Evolutionary conservation across 768 basidiomycete genomes (phyloP).

Genomic region (Polyporus arcularius): DNA sequence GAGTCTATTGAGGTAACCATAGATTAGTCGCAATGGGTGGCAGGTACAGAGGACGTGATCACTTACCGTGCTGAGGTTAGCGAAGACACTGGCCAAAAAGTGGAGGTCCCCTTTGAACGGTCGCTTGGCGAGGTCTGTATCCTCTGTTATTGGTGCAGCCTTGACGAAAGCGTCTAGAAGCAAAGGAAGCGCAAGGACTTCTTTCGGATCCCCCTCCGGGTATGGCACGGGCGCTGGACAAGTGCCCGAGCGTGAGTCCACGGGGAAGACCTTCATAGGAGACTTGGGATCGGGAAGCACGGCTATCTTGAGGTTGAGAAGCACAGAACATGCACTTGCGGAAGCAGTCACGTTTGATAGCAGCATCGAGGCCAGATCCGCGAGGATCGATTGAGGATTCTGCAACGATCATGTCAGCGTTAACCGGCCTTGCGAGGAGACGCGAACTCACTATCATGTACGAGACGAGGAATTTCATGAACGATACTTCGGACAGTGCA

Average conservation of each 20-base stretch:
- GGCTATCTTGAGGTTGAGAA: constrained; percentile 68
- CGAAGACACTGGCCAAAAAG: constrained; percentile 93
- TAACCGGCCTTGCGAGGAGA: neutral
- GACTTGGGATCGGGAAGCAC: constrained; percentile 53
- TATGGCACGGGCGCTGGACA: constrained; percentile 74
- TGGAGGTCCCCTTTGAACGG: constrained; percentile 78
- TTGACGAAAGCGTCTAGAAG: constrained; percentile 90
- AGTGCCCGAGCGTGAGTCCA: constrained; percentile 79
- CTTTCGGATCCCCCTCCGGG: constrained; percentile 52
- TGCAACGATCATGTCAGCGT: constrained; percentile 32
- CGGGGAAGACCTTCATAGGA: constrained; percentile 65
- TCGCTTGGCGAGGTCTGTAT: constrained; percentile 48
- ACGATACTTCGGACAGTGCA: constrained; percentile 68
- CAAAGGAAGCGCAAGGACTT: constrained; percentile 70
- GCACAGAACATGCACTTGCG: constrained; percentile 58
- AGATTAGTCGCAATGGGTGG: too few relatives aligned
- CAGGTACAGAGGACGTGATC: too few relatives aligned
- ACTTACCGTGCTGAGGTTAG: constrained; percentile 82
- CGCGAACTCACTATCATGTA: constrained; percentile 79
- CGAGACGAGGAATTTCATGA: constrained; percentile 80
- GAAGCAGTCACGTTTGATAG: constrained; percentile 91
- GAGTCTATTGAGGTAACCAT: constrained; percentile 47
- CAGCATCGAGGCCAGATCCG: constrained; percentile 96
- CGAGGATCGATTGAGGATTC: constrained; percentile 89
- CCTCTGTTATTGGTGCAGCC: constrained; percentile 58